Percentiles rank a stretch among this genome's conserved stretches.
phyloP scores from a whole-genome alignment of 352 stramenopile species.

The Pythium scleroteichum region DNA sequence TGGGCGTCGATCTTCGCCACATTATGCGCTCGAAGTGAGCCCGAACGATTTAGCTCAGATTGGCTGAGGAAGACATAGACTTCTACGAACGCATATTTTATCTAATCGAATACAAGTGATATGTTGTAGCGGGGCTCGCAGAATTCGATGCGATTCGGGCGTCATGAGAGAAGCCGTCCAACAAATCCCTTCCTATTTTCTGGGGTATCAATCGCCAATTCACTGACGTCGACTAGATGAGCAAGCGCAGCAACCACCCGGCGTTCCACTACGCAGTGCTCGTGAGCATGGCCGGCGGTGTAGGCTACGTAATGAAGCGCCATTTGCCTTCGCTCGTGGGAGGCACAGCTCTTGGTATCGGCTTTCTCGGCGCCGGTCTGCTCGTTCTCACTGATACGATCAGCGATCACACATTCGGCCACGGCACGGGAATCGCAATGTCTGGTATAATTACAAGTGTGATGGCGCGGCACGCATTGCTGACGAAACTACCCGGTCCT shows the following conservation, averaged over 20 bases:
- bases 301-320: slow-evolving; percentile 61
- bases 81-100: slow-evolving; percentile 18
- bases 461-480: slow-evolving; percentile 49
- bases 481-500: slow-evolving; percentile 46
- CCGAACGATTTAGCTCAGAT: too few species aligned
- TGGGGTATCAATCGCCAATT: neutral
- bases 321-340: slow-evolving; percentile 69
- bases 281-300: slow-evolving; percentile 57
- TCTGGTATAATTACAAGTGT: slow-evolving; percentile 64
- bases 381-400: slow-evolving; percentile 73
- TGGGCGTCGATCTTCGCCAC: slow-evolving; percentile 83
- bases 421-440: slow-evolving; percentile 70
- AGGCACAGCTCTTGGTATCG: slow-evolving; percentile 56
- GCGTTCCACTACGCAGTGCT: slow-evolving; percentile 76
- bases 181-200: neutral
- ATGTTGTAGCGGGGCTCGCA: neutral
- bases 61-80: slow-evolving; percentile 3
- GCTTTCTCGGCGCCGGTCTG: slow-evolving; percentile 65
- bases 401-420: slow-evolving; percentile 67
- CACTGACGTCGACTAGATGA: slow-evolving; percentile 25
- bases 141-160: slow-evolving; percentile 28
- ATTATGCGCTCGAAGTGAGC: slow-evolving; percentile 86
- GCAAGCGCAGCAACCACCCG: slow-evolving; percentile 52
- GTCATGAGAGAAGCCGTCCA: slow-evolving; percentile 13
- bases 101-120: slow-evolving; percentile 19